Base-by-base conservation (phyloP, 768 basidiomycete genomes). In the Suillus americanus region DNA sequence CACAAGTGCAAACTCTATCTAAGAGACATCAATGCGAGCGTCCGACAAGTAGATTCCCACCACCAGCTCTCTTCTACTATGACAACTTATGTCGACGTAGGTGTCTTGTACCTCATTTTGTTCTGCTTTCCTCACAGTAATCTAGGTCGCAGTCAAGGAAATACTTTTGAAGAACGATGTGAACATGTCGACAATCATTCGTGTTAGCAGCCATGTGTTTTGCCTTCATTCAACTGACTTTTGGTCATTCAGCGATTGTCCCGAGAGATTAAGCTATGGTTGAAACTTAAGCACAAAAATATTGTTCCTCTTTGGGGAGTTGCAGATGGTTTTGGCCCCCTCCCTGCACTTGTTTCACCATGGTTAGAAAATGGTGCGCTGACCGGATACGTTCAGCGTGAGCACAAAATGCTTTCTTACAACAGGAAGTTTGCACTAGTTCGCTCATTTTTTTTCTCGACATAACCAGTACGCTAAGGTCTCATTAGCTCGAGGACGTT, bases 311-410 rank as follows among this genome's bases (percentile, higher is more conserved):
- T 78, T 0, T 72, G 69, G 6, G 76, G 77, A 20, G 70, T 67
- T 12, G 65, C 71, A 25, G 62, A 25, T 1, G 72, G 62, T 38
- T 78, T 72, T 62, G 78, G 78, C 2, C 71, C 69, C 3, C 72
- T 73, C 59, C 53, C 65, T 3, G 75, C 78, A 1, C 77, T 77
- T 74, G 66, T 78, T 18, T 78, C 65, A 30, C 78, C 78, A 4
- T 77, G 76, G 76, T 53, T 70, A 18, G 18, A 41, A 8, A 41
- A 41, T 18, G 41, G 41, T 0, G 16, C 41, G 2, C 16, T 41
- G 41, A 41, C 18, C 18, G 41, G 41, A 18, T 41, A 41, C 16
- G 1, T 41, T 41, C 7, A 3, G 8, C 41, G 41, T 41, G 41
- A 18, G 18, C 16, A 41, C 41, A 16, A 41, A 41, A 41, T 6